Conservation (phyloP, 2,329 filamentous ascomycete genomes). For the Herpotrichia juniperi region DNA sequence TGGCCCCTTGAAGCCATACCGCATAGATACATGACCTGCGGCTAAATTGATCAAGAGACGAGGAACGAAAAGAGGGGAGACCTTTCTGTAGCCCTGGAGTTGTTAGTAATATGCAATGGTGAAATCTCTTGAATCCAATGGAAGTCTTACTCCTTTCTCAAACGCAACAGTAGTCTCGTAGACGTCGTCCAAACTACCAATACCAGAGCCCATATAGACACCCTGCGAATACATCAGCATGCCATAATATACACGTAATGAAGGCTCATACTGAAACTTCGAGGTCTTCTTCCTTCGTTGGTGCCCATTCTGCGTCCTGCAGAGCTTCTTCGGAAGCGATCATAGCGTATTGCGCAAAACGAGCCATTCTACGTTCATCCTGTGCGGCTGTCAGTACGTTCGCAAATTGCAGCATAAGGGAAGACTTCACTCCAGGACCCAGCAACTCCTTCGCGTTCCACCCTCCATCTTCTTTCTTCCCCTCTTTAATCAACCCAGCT, state of each 20-base stretch:
- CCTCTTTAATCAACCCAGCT: slow-evolving; percentile 78
- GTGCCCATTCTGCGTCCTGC: slow-evolving; percentile 78
- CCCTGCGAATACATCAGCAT: slow-evolving; percentile 58
- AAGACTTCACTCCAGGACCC: slow-evolving; percentile 35
- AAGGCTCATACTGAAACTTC: slow-evolving; percentile 67
- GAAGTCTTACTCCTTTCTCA: slow-evolving; percentile 67
- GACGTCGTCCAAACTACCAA: slow-evolving; percentile 90
- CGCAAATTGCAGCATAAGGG: slow-evolving; percentile 49
- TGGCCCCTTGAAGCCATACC: slow-evolving; percentile 84
- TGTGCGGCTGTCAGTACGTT: slow-evolving; percentile 30
- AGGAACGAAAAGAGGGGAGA: slow-evolving; percentile 92
- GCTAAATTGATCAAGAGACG: slow-evolving; percentile 93
- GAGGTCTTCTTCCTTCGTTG: slow-evolving; percentile 63
- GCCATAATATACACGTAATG: not conserved
- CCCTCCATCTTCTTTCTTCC: slow-evolving; percentile 48
- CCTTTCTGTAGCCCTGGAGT: slow-evolving; percentile 82
- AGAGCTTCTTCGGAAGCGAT: slow-evolving; percentile 87
- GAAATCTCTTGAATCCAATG: not conserved
- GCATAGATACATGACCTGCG: slow-evolving; percentile 94
- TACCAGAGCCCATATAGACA: slow-evolving; percentile 92
- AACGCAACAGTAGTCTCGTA: slow-evolving; percentile 83
- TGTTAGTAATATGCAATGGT: not conserved
- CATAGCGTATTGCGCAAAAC: slow-evolving; percentile 89
- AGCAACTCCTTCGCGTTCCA: slow-evolving; percentile 58
- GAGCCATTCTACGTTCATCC: slow-evolving; percentile 82